Evolutionary conservation across 768 basidiomycete species (phyloP).

Genomic region (Kwoniella botswanensis): DNA sequence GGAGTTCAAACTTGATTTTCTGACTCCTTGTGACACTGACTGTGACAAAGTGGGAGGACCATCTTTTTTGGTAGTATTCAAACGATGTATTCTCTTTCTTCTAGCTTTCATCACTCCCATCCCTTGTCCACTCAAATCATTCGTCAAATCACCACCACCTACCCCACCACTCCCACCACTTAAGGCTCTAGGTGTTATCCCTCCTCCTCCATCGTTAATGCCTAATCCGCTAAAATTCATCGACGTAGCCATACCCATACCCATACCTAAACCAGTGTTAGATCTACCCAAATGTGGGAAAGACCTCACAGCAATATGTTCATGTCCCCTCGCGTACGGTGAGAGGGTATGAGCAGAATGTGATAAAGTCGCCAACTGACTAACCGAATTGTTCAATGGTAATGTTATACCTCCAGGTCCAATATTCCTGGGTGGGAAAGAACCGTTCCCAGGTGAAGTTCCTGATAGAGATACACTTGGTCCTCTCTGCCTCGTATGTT

Average conservation of each 20-base stretch:
- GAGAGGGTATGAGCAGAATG: constrained; percentile 91
- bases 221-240: neutral
- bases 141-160: neutral
- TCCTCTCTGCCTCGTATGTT: constrained; percentile 14
- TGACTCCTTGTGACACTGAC: neutral
- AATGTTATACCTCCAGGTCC: constrained; percentile 50
- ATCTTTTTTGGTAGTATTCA: constrained; percentile 59
- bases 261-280: constrained; percentile 14
- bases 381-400: constrained; percentile 73
- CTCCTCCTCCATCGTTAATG: constrained; percentile 1
- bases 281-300: constrained; percentile 65
- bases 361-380: constrained; percentile 82
- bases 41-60: neutral
- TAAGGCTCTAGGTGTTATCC: neutral
- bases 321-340: constrained; percentile 86
- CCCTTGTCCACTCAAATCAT: constrained; percentile 1
- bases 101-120: constrained; percentile 69
- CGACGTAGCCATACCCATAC: neutral
- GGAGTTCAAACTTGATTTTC: neutral
- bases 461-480: constrained; percentile 24
- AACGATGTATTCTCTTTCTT: constrained; percentile 73
- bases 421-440: constrained; percentile 41
- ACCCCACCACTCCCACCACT: neutral
- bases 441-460: constrained; percentile 36
- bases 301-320: constrained; percentile 90